phyloP scores from a whole-genome alignment of 106 monocot genomes.

The Apostasia ramifera region DNA sequence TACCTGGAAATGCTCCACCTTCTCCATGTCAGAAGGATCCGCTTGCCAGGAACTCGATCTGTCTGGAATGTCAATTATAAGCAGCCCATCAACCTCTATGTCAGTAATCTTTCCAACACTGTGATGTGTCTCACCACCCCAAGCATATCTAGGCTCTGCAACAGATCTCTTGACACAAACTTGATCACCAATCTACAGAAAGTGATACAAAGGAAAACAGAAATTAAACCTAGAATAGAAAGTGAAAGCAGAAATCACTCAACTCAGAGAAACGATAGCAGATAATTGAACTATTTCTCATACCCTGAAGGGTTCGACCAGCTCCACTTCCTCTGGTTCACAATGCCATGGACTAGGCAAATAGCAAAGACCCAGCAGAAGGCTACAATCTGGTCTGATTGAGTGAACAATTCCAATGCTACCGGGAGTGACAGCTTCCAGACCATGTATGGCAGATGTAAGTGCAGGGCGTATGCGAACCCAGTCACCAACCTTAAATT shows the following conservation, averaged over 20 bases:
- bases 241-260: not conserved
- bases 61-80: constrained; percentile 83
- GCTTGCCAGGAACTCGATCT: constrained; percentile 78
- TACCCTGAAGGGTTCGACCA: constrained; percentile 95
- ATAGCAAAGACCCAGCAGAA: constrained; percentile 83
- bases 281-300: not conserved
- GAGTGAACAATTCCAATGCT: constrained; percentile 88
- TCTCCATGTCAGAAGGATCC: constrained; percentile 99
- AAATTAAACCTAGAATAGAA: not conserved
- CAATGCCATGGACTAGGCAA: constrained; percentile 87
- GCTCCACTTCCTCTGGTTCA: constrained; percentile 99
- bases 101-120: constrained; percentile 95
- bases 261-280: not conserved
- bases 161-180: constrained; percentile 98
- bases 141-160: constrained; percentile 91
- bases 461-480: constrained; percentile 78
- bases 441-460: constrained; percentile 82
- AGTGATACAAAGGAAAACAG: not conserved
- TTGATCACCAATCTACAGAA: constrained; percentile 79
- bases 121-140: constrained; percentile 99
- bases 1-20: constrained; percentile 95
- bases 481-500: constrained; percentile 98
- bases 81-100: constrained; percentile 81
- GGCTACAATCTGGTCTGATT: constrained; percentile 93
- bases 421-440: constrained; percentile 86